Percentiles rank a stretch among this genome's conserved stretches.
phyloP scores from a whole-genome alignment of 768 basidiomycete species.

The Cytidiella melzeri region DNA sequence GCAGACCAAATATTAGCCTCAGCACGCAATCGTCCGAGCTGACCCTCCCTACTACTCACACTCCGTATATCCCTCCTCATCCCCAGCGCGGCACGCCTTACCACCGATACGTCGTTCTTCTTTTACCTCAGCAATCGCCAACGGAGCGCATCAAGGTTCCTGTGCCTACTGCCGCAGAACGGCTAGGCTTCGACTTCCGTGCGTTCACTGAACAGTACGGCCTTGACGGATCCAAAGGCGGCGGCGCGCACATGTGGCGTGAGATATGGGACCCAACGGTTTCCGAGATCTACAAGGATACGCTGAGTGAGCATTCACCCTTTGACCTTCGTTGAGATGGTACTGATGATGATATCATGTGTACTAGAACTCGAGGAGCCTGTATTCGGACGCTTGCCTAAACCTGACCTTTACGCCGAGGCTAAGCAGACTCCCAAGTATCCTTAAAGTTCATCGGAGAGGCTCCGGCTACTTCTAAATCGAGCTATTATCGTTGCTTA shows the following conservation, averaged over 20 bases:
- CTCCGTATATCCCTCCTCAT: slow-evolving; percentile 83
- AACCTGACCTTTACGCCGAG: slow-evolving; percentile 49
- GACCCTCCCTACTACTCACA: slow-evolving; percentile 46
- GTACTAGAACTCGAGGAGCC: slow-evolving; percentile 41
- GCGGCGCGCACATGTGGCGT: slow-evolving; percentile 82
- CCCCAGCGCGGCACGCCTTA: slow-evolving; percentile 85
- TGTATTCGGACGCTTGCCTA: slow-evolving; percentile 46
- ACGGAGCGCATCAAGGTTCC: slow-evolving; percentile 24
- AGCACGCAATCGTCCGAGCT: slow-evolving; percentile 43
- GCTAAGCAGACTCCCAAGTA: slow-evolving; percentile 46
- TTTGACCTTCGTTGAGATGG: background rate
- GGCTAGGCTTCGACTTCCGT: slow-evolving; percentile 62
- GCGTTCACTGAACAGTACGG: slow-evolving; percentile 52
- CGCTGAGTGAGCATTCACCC: slow-evolving; percentile 48
- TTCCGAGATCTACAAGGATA: slow-evolving; percentile 54
- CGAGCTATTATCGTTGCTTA: too few species aligned
- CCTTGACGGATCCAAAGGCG: slow-evolving; percentile 49
- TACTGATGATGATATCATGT: background rate
- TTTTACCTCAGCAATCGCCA: slow-evolving; percentile 61
- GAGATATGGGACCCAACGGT: slow-evolving; percentile 68
- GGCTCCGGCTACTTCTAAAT: too few species aligned
- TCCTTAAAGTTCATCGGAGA: slow-evolving; percentile 10
- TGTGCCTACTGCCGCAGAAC: slow-evolving; percentile 23
- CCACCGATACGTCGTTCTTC: slow-evolving; percentile 80
- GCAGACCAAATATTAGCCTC: slow-evolving; percentile 78